Percentiles rank a stretch among this genome's conserved stretches.
Conservation (phyloP, 805 yeast genomes). For the Ogataea saltuana region DNA sequence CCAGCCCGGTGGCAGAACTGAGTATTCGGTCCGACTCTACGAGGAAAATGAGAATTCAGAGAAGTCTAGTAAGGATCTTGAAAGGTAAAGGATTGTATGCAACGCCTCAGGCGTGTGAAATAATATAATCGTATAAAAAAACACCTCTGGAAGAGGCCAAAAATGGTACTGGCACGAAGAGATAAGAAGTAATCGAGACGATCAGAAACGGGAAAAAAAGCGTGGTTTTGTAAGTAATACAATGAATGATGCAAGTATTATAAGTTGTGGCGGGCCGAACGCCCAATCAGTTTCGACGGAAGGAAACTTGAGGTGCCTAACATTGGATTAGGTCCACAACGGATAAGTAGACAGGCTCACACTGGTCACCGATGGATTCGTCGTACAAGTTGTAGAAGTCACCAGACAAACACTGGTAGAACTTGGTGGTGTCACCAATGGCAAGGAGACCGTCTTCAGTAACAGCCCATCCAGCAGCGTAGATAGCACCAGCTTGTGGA, state of each 20-base stretch:
- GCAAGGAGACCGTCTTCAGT: constrained; percentile 48
- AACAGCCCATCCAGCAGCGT: constrained; percentile 54
- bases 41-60: too few relatives aligned
- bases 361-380: constrained; percentile 46
- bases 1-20: too few relatives aligned
- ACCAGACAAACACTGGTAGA: constrained; percentile 60
- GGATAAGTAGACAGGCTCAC: constrained; percentile 45
- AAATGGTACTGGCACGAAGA: constrained; percentile 3
- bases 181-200: background rate
- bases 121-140: background rate
- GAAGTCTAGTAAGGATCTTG: background rate
- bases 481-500: constrained; percentile 59
- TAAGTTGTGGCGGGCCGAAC: background rate
- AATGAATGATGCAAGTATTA: constrained; percentile 10
- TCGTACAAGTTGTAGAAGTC: constrained; percentile 59
- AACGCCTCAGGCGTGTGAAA: background rate
- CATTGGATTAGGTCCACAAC: constrained; percentile 48
- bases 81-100: constrained; percentile 1
- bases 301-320: constrained; percentile 27
- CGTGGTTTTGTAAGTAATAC: constrained; percentile 1
- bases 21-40: too few relatives aligned
- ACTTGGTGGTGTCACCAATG: constrained; percentile 47
- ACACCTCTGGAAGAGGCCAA: constrained; percentile 4
- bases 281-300: too few relatives aligned
- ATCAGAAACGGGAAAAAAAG: constrained; percentile 3